Percentiles rank a stretch among this genome's conserved stretches.
phyloP scores from a whole-genome alignment of 1,139 yeast genomes.

The Hemisphaericaspora subhashii region DNA sequence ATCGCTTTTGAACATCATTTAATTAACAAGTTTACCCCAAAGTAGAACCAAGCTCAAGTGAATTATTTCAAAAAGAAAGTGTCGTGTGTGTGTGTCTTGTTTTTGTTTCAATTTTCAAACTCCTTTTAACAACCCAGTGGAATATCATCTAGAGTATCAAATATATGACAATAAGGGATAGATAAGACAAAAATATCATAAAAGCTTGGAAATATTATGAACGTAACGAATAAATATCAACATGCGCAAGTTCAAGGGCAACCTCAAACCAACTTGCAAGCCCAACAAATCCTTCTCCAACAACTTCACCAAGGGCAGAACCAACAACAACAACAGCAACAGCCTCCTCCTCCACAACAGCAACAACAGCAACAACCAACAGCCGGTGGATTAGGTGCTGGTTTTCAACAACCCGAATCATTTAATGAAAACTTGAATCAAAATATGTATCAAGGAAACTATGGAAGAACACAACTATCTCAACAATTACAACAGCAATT shows the following conservation, averaged over 20 bases:
- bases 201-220: conserved; percentile 11
- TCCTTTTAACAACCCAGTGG: too few relatives aligned
- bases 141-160: too few relatives aligned
- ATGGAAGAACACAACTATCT: conserved; percentile 30
- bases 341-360: too few relatives aligned
- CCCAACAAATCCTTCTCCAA: conserved; percentile 47
- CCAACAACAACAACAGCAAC: conserved; percentile 18
- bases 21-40: too few relatives aligned
- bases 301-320: conserved; percentile 44
- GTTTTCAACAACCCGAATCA: conserved; percentile 24
- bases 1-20: too few relatives aligned
- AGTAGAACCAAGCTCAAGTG: too few relatives aligned
- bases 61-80: too few relatives aligned
- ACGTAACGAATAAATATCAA: conserved; percentile 30
- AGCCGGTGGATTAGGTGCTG: conserved; percentile 20
- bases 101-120: too few relatives aligned
- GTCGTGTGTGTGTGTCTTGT: too few relatives aligned
- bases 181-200: not conserved
- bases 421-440: conserved; percentile 33
- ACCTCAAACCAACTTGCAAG: conserved; percentile 34
- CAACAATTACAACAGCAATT: conserved; percentile 22
- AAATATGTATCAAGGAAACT: conserved; percentile 31
- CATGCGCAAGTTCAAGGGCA: conserved; percentile 33
- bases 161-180: not conserved
- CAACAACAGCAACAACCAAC: conserved; percentile 14